phyloP scores from a whole-genome alignment of 139 green algal species.

The Tetradesmus lagerheimii region DNA sequence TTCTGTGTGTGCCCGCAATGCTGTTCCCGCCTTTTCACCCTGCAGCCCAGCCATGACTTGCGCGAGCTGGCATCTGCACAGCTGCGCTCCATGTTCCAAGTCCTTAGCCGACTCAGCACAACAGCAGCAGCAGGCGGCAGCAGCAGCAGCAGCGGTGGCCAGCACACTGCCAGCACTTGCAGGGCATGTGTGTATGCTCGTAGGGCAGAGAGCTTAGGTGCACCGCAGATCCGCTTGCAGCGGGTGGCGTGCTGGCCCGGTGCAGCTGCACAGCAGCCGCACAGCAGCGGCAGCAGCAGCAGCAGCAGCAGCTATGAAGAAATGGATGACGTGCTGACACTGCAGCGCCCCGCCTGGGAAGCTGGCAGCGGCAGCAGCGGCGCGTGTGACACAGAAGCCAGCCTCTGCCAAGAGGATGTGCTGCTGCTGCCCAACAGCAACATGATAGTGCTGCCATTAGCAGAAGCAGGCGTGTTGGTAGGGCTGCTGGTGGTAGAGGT shows the following conservation, averaged over 20 bases:
- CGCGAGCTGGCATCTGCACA: constrained; percentile 26
- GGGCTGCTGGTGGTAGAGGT: constrained; percentile 74
- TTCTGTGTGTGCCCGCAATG: background rate
- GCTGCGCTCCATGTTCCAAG: constrained; percentile 29
- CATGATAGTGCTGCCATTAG: constrained; percentile 73
- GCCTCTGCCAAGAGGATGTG: constrained; percentile 64
- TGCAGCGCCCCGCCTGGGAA: constrained; percentile 40
- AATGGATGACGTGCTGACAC: constrained; percentile 26
- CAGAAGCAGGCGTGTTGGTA: constrained; percentile 64
- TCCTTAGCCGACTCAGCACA: constrained; percentile 12
- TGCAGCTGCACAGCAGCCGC: background rate
- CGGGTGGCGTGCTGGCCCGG: constrained; percentile 32
- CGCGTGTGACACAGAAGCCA: constrained; percentile 57
- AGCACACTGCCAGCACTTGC: background rate
- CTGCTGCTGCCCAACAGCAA: constrained; percentile 70
- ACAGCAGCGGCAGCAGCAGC: background rate
- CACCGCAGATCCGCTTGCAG: constrained; percentile 35
- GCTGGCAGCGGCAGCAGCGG: constrained; percentile 9
- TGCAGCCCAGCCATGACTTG: constrained; percentile 41
- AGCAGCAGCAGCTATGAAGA: background rate
- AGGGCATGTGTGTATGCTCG: constrained; percentile 38
- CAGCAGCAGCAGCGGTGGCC: background rate
- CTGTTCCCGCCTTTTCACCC: background rate
- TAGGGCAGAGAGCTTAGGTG: constrained; percentile 17
- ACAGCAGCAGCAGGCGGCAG: no score